Conservation (phyloP, 2,329 filamentous ascomycete genomes). For the Fusarium secorum region DNA sequence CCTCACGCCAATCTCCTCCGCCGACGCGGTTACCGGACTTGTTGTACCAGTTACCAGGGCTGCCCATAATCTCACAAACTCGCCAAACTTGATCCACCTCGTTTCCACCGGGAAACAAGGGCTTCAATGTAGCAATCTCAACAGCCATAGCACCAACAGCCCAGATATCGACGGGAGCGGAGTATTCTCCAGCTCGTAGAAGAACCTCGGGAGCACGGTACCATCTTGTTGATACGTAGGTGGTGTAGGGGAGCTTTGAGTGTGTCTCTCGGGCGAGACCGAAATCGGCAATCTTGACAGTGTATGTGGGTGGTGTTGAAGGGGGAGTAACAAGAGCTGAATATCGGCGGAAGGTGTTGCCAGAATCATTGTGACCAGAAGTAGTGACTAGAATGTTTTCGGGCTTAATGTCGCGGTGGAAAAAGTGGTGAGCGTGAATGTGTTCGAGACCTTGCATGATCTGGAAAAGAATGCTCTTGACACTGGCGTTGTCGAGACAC, state of each 20-base stretch:
- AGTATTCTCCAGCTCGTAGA: slow-evolving; percentile 93
- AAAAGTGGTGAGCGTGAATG: slow-evolving; percentile 96
- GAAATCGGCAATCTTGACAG: slow-evolving; percentile 98
- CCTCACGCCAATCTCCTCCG: slow-evolving; percentile 97
- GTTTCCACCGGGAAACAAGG: slow-evolving; percentile 95
- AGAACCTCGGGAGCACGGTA: slow-evolving; percentile 97
- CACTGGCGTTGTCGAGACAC: slow-evolving; percentile 84
- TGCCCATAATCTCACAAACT: slow-evolving; percentile 99
- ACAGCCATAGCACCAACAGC: slow-evolving; percentile 98
- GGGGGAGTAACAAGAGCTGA: slow-evolving; percentile 93
- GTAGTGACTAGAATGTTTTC: slow-evolving; percentile 98
- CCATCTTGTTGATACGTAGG: slow-evolving; percentile 98
- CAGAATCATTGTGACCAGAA: slow-evolving; percentile 81
- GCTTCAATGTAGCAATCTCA: slow-evolving; percentile 95
- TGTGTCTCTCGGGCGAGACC: slow-evolving; percentile 97
- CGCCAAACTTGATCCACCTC: slow-evolving; percentile 99
- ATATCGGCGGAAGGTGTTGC: slow-evolving; percentile 89
- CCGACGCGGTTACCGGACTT: slow-evolving; percentile 87
- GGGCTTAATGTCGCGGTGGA: slow-evolving; percentile 98
- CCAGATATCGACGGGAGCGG: slow-evolving; percentile 98
- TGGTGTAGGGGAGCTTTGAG: slow-evolving; percentile 95
- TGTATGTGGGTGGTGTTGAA: slow-evolving; percentile 91
- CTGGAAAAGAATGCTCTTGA: slow-evolving; percentile 98
- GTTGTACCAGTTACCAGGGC: slow-evolving; percentile 97
- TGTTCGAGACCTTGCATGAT: slow-evolving; percentile 96